Conservation (phyloP, 495 filamentous ascomycete species). For the Xylaria venustula region DNA sequence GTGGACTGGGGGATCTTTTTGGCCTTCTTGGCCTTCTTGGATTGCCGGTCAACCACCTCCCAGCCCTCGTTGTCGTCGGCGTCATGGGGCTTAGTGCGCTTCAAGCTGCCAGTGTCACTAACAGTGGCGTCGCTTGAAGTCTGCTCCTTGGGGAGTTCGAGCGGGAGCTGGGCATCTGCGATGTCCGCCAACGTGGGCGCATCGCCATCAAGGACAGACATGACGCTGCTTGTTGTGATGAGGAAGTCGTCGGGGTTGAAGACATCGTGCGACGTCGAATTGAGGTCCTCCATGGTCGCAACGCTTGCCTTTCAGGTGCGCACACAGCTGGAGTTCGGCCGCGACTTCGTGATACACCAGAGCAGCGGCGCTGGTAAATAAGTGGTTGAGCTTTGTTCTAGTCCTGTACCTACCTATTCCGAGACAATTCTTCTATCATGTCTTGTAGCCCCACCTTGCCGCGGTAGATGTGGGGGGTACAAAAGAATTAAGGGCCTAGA, state of each 20-base stretch:
- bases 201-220: neutral
- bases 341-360: neutral
- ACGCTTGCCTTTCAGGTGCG: neutral
- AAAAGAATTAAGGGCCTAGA: neutral
- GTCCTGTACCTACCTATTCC: too few species aligned
- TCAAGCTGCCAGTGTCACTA: constrained; percentile 28
- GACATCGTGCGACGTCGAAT: constrained; percentile 14
- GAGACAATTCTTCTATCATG: too few species aligned
- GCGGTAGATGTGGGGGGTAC: neutral
- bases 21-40: constrained; percentile 45
- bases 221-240: constrained; percentile 7
- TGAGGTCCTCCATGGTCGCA: constrained; percentile 14
- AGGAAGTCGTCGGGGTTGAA: constrained; percentile 17
- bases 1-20: constrained; percentile 56
- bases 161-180: neutral
- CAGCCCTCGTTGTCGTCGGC: constrained; percentile 47
- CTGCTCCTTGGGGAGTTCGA: neutral
- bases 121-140: constrained; percentile 13
- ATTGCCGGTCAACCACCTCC: constrained; percentile 41
- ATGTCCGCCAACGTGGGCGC: neutral
- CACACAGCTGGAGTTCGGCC: neutral
- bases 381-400: neutral
- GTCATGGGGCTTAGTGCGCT: constrained; percentile 43
- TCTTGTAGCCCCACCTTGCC: constrained; percentile 4
- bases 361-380: neutral